Base-by-base conservation (phyloP, 78 protist genomes). In the Dictyostelium brefeldianum region DNA sequence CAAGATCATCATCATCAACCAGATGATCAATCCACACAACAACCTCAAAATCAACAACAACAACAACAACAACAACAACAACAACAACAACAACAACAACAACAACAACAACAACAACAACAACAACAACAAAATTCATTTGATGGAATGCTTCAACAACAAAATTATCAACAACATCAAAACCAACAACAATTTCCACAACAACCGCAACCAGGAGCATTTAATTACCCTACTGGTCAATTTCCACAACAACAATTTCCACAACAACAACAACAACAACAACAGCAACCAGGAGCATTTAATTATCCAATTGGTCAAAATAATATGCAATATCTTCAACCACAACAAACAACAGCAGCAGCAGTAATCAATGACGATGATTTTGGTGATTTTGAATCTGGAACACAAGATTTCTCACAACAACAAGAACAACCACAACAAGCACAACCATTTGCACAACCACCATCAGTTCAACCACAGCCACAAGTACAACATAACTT, bases 281-380 rank as follows among this genome's bases (percentile, higher is more conserved):
- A 41, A 5, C 89, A 47, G 9, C 78, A 69, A 62, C 80, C 27
- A 67, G 80, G 69, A 53, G 62, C 29, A 6, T 82, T 82, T 46
- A 73, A 73, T 73, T 43, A 73, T 22, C 79, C 50, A 73, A 9
- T 20, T 3, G 31, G 79, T 46, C 79, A 73, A 73, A 36, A 46
- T 11, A 73, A 73, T 73, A 46, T 73, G 59, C 79, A 73, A 18
- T 73, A 82, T 22, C 89, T 47, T 31, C 89, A 82, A 82, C 36
- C 15, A 17, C 84, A 53, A 78, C 43, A 79, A 71, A 18, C 56
- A 17, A 73, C 47, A 14, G n/a, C 57, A 46, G 8, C 85, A 7
- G 43, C 53, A 31, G 57, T 2, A 43, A n/a, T 10, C 47, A 51
- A 17, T 51, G 65, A 51, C 51, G 59, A 43, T 36, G 91, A 83